Base-by-base conservation (phyloP, 768 basidiomycete species). In the Neoboletus brunneissimus region DNA sequence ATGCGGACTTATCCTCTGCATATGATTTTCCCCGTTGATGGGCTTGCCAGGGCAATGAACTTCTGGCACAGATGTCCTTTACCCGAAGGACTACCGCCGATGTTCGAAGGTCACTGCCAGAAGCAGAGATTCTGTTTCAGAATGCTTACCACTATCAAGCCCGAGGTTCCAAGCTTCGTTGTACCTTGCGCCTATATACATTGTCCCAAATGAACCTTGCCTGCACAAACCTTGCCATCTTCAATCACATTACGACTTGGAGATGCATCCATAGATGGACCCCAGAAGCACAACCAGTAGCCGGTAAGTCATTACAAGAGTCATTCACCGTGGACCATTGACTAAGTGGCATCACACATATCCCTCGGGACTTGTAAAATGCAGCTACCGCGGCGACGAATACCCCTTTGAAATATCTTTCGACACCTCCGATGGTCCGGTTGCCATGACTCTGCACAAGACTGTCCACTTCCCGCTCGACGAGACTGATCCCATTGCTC, bases 381-480 rank as follows among this genome's bases (percentile, higher is more conserved):
- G 25, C 25, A 25, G 25, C 25, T 25, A 25, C 5, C 25, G 25
- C 25, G 25, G 5, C 25, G 25, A 25, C 25, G 25, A 25, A 3
- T 25, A 25, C 25, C 25, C 25, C 25, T 25, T 25, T 5, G 25
- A 25, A 25, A 2, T 25, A 25, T 5, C 25, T 25, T 25, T 25
- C 25, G 25, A 25, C 25, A 25, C 5, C 25, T 25, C 25, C 25
- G 25, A 25, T 5, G 25, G 25, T 25, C 5, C 5, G 2, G 5
- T 25, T 5, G 5, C 25, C 5, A 25, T 25, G 5, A 25, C 25
- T 25, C 25, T 61, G 11, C 59, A 61, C 37, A 59, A 61, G 54
- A 56, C 59, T 15, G 41, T 48, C 35, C 59, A 52, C 11, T 37
- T 61, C 22, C 25, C 54, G 15, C 16, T 15, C 25, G 5, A 25